These are phyloP conservation scores for Cryptococcus hybrid DNA, from an alignment of 1,284 basidiomycete genomes.

Conservation along the genomic window DNA sequence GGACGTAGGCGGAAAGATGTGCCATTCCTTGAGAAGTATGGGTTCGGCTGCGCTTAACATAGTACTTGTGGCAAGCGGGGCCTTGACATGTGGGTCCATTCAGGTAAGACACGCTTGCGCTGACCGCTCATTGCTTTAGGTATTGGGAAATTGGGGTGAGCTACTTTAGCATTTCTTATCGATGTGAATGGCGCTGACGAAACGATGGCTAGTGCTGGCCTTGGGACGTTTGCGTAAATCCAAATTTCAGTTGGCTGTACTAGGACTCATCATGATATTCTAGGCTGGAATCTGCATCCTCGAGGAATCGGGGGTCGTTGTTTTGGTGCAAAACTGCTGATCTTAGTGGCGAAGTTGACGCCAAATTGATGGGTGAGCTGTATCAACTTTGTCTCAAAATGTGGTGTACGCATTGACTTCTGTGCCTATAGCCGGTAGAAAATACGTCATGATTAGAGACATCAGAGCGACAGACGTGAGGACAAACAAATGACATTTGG, in stretches of 20 bases:
- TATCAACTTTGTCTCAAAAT: not conserved
- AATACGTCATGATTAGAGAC: slow-evolving; percentile 71
- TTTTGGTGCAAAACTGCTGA: slow-evolving; percentile 61
- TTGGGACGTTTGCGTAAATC: slow-evolving; percentile 81
- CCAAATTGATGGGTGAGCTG: slow-evolving; percentile 59
- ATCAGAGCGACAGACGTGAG: slow-evolving; percentile 34
- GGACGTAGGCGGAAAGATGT: slow-evolving; percentile 72
- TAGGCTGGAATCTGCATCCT: slow-evolving; percentile 86
- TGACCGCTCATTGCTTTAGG: slow-evolving; percentile 8
- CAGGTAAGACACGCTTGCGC: not conserved
- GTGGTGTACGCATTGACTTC: not conserved
- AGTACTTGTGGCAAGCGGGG: slow-evolving; percentile 79
- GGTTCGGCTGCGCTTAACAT: slow-evolving; percentile 86
- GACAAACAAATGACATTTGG: not conserved
- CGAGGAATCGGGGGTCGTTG: slow-evolving; percentile 77
- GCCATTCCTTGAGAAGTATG: slow-evolving; percentile 76
- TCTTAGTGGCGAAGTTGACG: slow-evolving; percentile 57
- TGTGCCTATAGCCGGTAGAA: slow-evolving; percentile 62
- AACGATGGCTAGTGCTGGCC: slow-evolving; percentile 55
- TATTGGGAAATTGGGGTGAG: slow-evolving; percentile 78
- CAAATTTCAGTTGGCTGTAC: not conserved
- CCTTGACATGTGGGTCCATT: slow-evolving; percentile 64
- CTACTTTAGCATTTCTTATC: not conserved
- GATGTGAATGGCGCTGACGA: not conserved
- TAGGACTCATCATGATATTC: not conserved